Conservation (phyloP, 2,329 filamentous ascomycete species). For the Trichoderma hamatum region DNA sequence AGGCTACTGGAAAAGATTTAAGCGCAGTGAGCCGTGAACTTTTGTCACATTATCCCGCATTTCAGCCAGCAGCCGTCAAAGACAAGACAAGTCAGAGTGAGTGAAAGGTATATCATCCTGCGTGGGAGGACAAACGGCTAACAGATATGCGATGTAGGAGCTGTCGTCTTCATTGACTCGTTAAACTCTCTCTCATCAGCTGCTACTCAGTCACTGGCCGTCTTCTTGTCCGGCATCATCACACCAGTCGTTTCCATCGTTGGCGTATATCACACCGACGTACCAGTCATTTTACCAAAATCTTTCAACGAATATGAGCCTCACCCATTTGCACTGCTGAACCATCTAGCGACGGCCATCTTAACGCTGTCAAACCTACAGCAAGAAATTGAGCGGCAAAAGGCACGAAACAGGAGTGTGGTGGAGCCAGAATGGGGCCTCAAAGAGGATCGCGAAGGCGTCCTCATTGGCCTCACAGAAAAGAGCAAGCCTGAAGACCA, state of each 20-base stretch:
- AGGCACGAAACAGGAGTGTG: conserved; percentile 74
- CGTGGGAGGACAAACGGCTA: background rate
- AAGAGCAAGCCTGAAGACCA: conserved; percentile 47
- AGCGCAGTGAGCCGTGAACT: conserved; percentile 63
- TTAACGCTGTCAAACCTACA: conserved; percentile 72
- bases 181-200: conserved; percentile 67
- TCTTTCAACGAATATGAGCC: conserved; percentile 62
- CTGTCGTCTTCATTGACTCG: conserved; percentile 77
- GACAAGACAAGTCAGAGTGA: conserved; percentile 49
- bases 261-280: conserved; percentile 80
- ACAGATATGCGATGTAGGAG: conserved; percentile 52
- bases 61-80: conserved; percentile 43
- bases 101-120: conserved; percentile 28
- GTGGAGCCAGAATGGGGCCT: conserved; percentile 79
- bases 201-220: conserved; percentile 60
- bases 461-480: conserved; percentile 67
- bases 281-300: conserved; percentile 58
- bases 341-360: conserved; percentile 86
- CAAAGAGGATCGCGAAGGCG: conserved; percentile 74
- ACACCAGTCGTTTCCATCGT: conserved; percentile 71
- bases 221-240: conserved; percentile 71
- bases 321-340: conserved; percentile 70
- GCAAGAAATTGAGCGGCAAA: conserved; percentile 73
- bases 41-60: conserved; percentile 50
- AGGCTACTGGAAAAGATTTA: conserved; percentile 62